A percentile compares a stretch with the other conserved stretches of the same genome.
Conservation (phyloP, 768 basidiomycete genomes). For the Podaxis pistillaris region DNA sequence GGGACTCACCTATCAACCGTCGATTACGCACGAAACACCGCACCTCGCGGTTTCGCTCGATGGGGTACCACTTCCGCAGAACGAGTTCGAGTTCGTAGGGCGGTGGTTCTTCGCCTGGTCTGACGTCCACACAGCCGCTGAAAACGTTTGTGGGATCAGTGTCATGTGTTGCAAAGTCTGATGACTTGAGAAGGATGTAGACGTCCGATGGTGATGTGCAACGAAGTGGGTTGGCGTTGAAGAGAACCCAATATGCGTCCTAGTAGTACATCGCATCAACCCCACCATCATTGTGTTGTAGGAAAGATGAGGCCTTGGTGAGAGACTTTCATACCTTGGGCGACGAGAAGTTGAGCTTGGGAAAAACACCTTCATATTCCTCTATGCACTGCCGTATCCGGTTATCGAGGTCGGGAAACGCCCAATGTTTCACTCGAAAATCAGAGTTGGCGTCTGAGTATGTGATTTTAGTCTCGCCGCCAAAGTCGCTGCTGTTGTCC, state of each 20-base stretch:
- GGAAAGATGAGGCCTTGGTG: background rate
- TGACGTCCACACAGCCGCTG: slow-evolving; percentile 47
- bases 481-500: slow-evolving; percentile 36
- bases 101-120: slow-evolving; percentile 11
- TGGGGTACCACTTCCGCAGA: slow-evolving; percentile 84
- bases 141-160: slow-evolving; percentile 61
- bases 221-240: slow-evolving; percentile 78
- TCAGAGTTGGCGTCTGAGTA: slow-evolving; percentile 40
- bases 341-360: slow-evolving; percentile 96
- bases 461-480: slow-evolving; percentile 29
- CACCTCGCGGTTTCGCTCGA: slow-evolving; percentile 83
- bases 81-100: slow-evolving; percentile 78
- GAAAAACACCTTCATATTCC: slow-evolving; percentile 83
- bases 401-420: slow-evolving; percentile 79
- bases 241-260: slow-evolving; percentile 93
- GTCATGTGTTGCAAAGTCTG: slow-evolving; percentile 86
- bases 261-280: slow-evolving; percentile 26
- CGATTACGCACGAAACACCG: slow-evolving; percentile 86
- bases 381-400: slow-evolving; percentile 64
- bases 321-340: slow-evolving; percentile 57
- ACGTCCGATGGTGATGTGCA: slow-evolving; percentile 89
- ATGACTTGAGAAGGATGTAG: slow-evolving; percentile 89
- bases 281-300: background rate
- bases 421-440: slow-evolving; percentile 14
- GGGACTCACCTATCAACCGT: slow-evolving; percentile 62